Base-by-base conservation (phyloP, 1,284 basidiomycete species). In the Cryptococcus sp. region DNA sequence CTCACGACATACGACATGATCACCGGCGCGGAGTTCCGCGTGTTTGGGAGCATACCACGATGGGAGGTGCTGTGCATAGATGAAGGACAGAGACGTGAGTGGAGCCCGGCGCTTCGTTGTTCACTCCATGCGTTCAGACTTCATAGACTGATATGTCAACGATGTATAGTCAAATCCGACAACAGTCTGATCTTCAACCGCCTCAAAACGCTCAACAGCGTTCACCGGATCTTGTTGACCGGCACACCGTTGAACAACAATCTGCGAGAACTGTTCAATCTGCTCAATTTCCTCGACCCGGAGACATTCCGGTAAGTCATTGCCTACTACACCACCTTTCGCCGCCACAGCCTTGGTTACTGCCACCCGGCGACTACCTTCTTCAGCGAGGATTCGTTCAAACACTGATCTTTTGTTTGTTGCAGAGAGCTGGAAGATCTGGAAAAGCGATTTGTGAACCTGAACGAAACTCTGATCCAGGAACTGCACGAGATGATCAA, bases 231-330 rank as follows among this genome's bases (percentile, higher is more conserved):
- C 46, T 87, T 98, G 54, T 89, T 98, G 84, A 96, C 94, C 17
- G 93, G 93, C 53, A 98, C 96, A 1, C 95, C 95, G 1, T 79
- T 99, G 53, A 97, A 99, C 77, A 98, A 98, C 80, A 98, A 96
- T 71, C 88, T 98, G 40, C 85, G 91, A 53, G 95, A 99, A 78
- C 79, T 95, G 22, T 93, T 96, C 82, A 96, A 93, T 75, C 82
- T 97, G 45, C 91, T 97, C 86, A 91, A 92, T 75, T 96, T 95
- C 80, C 84, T 96, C 16, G 91, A 94, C 74, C 85, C 87, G 0
- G 72, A 80, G 1, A 81, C 87, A 55, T 95, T 77, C 66, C 55
- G 47, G 68, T 69, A 56, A 49, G 73, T 61, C 35, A 8, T 8
- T 2, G 7, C 13, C 13, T 13, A 35, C 31, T 5, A 5, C 31